Base-by-base conservation (phyloP, 352 stramenopile species). In the Phytophthora pluvialis region DNA sequence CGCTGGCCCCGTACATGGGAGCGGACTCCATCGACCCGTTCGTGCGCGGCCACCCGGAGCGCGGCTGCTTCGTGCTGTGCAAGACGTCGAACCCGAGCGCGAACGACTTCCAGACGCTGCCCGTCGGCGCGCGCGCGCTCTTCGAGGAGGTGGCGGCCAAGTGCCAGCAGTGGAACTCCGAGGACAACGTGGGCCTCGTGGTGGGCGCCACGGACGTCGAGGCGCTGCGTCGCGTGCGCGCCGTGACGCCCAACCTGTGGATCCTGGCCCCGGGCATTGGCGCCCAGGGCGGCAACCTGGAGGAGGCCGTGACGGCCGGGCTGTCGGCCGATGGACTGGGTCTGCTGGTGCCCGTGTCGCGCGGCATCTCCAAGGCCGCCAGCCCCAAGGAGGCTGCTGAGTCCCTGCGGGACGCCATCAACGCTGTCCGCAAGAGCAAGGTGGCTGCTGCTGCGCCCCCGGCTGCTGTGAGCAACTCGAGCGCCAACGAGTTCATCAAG, bases 61-160 rank as follows among this genome's bases (percentile, higher is more conserved):
- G 86, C 45, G 90, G 90, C 58, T 98, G 93, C 52, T 99, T 99
- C 71, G 81, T 99, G 40, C 84, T 99, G 10, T 99, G 98, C 81
- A 99, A 99, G 90, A 99, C 97, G 25, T 99, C 97, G 7, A 99
- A 99, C 81, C 90, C 94, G 28, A 98, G 89, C 49, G 97, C 95
- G 9, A 97, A 98, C 62, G 97, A 99, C 65, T 90, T 99, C 46
- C 91, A 99, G 69, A 97, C 93, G 50, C 77, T 95, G 26, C 51
- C 72, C 4, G 72, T 93, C 16, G 70, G 62, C 40, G 68, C 74
- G 3, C 73, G 72, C 25, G 48, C 81, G 67, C 70, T 95, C 6
- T 98, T 91, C 60, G 93, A 98, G 72, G 81, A 97, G 55, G 97
- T 99, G 39, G 95, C 95, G 28, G 74, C 88, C 40, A 91, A 98